Evolutionary conservation across 305 asterid species (phyloP).

Genomic region (Fraxinus nigra): DNA sequence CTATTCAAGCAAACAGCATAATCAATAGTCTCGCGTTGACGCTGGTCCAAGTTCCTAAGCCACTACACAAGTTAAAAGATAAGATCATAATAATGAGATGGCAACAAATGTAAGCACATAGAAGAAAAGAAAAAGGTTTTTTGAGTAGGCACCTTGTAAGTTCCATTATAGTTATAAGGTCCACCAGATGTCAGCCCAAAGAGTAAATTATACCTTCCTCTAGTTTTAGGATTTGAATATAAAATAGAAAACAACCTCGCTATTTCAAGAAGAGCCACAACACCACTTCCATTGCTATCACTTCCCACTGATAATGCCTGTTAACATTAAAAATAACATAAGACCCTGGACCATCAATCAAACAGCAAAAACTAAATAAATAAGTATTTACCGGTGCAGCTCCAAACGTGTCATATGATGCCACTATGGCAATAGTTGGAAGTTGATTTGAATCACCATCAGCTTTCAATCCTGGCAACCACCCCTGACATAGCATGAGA

Average conservation of each 20-base stretch:
- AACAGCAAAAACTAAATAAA: constrained; percentile 5
- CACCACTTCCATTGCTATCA: constrained; percentile 97
- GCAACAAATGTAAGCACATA: background rate
- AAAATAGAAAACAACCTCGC: constrained; percentile 88
- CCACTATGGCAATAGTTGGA: constrained; percentile 84
- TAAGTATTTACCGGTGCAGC: constrained; percentile 69
- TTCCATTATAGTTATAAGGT: constrained; percentile 93
- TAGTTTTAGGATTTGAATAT: constrained; percentile 86
- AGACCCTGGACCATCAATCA: constrained; percentile 19
- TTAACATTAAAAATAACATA: constrained; percentile 27
- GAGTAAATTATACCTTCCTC: constrained; percentile 90
- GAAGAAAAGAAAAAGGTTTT: background rate
- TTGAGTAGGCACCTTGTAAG: constrained; percentile 60
- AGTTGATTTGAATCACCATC: constrained; percentile 84
- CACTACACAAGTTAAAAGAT: constrained; percentile 48
- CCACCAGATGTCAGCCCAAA: constrained; percentile 94
- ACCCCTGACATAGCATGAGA: constrained; percentile 34
- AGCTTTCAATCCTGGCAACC: constrained; percentile 51
- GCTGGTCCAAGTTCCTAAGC: constrained; percentile 94
- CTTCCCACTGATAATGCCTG: constrained; percentile 94
- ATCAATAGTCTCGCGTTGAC: constrained; percentile 89
- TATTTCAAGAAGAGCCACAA: constrained; percentile 85
- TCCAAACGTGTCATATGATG: constrained; percentile 56
- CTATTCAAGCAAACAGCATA: constrained; percentile 93
- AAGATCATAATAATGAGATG: constrained; percentile 28